phyloP scores from a whole-genome alignment of 352 stramenopile species.

The Pythium scleroteichum region DNA sequence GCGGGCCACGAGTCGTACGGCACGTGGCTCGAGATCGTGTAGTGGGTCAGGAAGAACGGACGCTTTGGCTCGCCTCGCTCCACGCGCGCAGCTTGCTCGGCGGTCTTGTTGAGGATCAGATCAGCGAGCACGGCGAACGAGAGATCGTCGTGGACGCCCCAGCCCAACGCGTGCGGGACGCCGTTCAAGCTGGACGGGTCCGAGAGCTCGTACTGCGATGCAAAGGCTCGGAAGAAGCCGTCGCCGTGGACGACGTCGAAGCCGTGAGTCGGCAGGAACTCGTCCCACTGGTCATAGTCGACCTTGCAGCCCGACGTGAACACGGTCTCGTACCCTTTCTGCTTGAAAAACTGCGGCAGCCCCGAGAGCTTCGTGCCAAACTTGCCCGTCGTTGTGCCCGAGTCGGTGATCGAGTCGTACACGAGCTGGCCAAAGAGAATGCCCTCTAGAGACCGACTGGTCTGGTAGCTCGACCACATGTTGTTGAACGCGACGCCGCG shows the following conservation, averaged over 20 bases:
- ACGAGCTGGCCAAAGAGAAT: conserved; percentile 50
- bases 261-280: conserved; percentile 45
- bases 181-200: conserved; percentile 27
- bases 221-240: conserved; percentile 10
- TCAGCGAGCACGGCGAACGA: conserved; percentile 33
- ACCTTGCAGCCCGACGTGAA: conserved; percentile 48
- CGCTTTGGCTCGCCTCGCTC: conserved; percentile 28
- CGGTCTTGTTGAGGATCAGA: conserved; percentile 46
- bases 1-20: conserved; percentile 33
- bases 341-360: conserved; percentile 51
- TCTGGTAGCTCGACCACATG: conserved; percentile 57
- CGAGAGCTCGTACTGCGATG: not conserved
- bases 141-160: conserved; percentile 51
- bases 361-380: conserved; percentile 33
- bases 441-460: conserved; percentile 56
- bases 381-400: conserved; percentile 36
- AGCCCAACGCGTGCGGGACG: conserved; percentile 16
- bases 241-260: conserved; percentile 45
- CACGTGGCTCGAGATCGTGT: conserved; percentile 59
- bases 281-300: conserved; percentile 50
- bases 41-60: conserved; percentile 53
- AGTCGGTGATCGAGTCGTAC: conserved; percentile 39
- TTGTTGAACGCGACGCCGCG: conserved; percentile 50
- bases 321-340: conserved; percentile 45
- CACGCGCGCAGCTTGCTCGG: conserved; percentile 30